These are phyloP conservation scores for Penicillium freii DNA, from an alignment of 2,329 filamentous ascomycete genomes.

Conservation along the genomic window DNA sequence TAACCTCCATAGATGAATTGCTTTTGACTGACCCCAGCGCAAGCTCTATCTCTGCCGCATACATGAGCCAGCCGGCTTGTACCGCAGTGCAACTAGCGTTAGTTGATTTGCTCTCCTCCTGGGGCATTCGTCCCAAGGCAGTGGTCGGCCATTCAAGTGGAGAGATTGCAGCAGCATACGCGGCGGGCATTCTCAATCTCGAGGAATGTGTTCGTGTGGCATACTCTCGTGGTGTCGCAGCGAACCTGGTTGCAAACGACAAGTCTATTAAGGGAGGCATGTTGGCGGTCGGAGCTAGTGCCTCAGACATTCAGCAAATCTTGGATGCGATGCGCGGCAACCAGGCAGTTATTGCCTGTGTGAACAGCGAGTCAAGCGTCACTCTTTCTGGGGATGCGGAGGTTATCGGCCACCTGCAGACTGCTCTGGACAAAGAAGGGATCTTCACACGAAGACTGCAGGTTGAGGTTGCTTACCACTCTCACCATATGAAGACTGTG, in stretches of 20 bases:
- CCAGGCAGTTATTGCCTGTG: slow-evolving; percentile 25
- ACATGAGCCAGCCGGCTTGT: slow-evolving; percentile 32
- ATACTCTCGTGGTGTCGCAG: slow-evolving; percentile 25
- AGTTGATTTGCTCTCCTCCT: slow-evolving; percentile 28
- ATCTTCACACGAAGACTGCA: slow-evolving; percentile 30
- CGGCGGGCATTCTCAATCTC: slow-evolving; percentile 24
- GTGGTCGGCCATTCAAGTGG: slow-evolving; percentile 35
- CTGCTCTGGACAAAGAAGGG: slow-evolving; percentile 16
- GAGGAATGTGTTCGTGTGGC: slow-evolving; percentile 26
- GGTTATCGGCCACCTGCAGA: slow-evolving; percentile 19
- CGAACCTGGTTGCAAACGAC: slow-evolving; percentile 18
- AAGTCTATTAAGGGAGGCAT: slow-evolving; percentile 23
- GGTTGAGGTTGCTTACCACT: slow-evolving; percentile 34
- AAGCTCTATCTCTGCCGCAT: slow-evolving; percentile 26
- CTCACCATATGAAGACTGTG: slow-evolving; percentile 28
- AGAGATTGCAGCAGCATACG: slow-evolving; percentile 36
- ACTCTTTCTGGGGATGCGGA: slow-evolving; percentile 26
- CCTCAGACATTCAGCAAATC: slow-evolving; percentile 18
- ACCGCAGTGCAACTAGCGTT: slow-evolving; percentile 34
- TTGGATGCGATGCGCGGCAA: slow-evolving; percentile 18
- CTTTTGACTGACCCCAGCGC: slow-evolving; percentile 12
- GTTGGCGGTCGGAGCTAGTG: slow-evolving; percentile 28
- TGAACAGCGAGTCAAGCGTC: slow-evolving; percentile 27
- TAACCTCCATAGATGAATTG: slow-evolving; percentile 23
- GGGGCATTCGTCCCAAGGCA: slow-evolving; percentile 24